These are phyloP conservation scores for Cercospora beticola DNA, from an alignment of 2,329 filamentous ascomycete species.

Conservation along the genomic window DNA sequence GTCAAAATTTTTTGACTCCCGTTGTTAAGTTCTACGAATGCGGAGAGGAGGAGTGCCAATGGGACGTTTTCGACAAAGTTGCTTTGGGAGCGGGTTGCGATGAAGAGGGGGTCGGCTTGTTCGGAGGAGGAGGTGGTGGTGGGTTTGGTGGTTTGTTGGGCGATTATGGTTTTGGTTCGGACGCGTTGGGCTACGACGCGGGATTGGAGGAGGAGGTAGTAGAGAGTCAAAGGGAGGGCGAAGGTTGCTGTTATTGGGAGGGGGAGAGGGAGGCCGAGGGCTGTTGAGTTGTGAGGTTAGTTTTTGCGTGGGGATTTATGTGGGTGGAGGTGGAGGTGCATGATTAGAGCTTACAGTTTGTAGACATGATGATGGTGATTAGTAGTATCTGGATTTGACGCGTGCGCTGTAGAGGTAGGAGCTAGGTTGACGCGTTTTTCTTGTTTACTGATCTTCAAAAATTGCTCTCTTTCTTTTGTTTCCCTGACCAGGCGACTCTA, in stretches of 20 bases:
- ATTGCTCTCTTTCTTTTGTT: neutral
- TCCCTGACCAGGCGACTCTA: neutral
- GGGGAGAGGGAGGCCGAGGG: constrained; percentile 12
- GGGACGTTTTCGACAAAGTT: constrained; percentile 26
- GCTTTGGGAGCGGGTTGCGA: constrained; percentile 17
- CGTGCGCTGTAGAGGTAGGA: neutral
- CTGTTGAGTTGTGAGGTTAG: neutral
- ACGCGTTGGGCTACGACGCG: constrained; percentile 21
- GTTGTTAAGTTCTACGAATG: constrained; percentile 16
- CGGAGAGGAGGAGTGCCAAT: constrained; percentile 18
- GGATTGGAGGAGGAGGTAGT: constrained; percentile 23
- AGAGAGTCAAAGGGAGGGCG: constrained; percentile 19
- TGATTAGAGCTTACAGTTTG: neutral
- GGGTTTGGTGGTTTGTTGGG: neutral
- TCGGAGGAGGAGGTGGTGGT: neutral
- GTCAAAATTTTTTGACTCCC: constrained; percentile 18
- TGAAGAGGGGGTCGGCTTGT: constrained; percentile 11
- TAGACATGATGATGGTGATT: neutral
- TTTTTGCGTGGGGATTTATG: neutral
- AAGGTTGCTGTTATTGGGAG: constrained; percentile 23
- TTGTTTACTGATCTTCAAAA: no score
- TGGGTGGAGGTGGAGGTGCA: no score
- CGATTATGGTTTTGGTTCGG: constrained; percentile 11
- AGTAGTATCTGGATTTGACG: neutral
- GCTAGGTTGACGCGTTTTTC: no score